Evolutionary conservation across 2,329 filamentous ascomycete genomes (phyloP).

Genomic region (Aaosphaeria pasadenensis): DNA sequence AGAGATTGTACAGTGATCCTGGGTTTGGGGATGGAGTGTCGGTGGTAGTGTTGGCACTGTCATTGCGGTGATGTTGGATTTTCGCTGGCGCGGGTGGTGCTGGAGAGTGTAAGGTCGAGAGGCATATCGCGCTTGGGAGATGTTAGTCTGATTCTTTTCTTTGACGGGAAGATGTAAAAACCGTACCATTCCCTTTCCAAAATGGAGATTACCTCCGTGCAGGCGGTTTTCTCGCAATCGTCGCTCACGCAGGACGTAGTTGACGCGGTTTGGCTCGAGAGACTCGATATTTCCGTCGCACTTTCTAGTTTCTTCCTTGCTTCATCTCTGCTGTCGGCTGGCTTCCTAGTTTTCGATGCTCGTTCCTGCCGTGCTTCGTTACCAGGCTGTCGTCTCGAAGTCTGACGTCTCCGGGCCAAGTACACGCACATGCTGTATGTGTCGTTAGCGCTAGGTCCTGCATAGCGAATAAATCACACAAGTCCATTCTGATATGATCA

Average conservation of each 20-base stretch:
- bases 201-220: slow-evolving; percentile 9
- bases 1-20: slow-evolving; percentile 1
- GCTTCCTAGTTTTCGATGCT: not conserved
- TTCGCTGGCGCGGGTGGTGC: slow-evolving; percentile 25
- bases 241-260: not conserved
- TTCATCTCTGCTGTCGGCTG: slow-evolving; percentile 4
- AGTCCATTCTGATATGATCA: not conserved
- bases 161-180: not conserved
- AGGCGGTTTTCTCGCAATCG: not conserved
- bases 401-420: not conserved
- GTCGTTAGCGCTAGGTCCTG: too few relatives aligned
- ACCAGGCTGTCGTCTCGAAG: not conserved
- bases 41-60: slow-evolving; percentile 1
- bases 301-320: slow-evolving; percentile 16
- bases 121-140: slow-evolving; percentile 28
- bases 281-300: slow-evolving; percentile 15
- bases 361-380: not conserved
- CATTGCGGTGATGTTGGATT: slow-evolving; percentile 3
- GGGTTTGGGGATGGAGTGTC: slow-evolving; percentile 3
- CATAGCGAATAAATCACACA: not conserved
- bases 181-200: slow-evolving; percentile 27
- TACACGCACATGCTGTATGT: not conserved
- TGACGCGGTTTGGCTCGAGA: not conserved
- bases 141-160: not conserved
- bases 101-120: slow-evolving; percentile 23